Base-by-base conservation (phyloP, 768 basidiomycete species). In the Phylloporus arenicola region DNA sequence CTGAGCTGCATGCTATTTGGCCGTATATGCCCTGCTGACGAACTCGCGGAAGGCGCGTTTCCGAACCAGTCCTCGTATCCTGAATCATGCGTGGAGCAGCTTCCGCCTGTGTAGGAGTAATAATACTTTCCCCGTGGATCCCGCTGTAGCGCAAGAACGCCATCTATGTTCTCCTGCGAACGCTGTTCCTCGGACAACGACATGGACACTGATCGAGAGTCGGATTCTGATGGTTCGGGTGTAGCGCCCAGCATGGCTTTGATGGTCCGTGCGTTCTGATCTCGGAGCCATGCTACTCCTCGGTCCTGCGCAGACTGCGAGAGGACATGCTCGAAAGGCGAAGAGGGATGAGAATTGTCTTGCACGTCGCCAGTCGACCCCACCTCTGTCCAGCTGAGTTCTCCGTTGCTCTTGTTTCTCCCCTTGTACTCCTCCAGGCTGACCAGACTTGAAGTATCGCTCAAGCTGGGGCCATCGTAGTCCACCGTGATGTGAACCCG, bases 381-480 rank as follows among this genome's bases (percentile, higher is more conserved):
- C 11, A 72, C 75, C 40, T 84, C 73, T 1, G 81, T 79, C 65
- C 65, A 67, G 33, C 54, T 64, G 42, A 67, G 55, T 10, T 67
- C 65, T 30, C 72, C 70, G 45, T 78, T 78, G 58, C 84, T 84
- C 48, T 72, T 75, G 57, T 84, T 85, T 39, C 76, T 71, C 41
- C 73, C 72, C 54, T 69, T 72, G 70, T 82, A 83, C 56, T 90
- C 86, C 38, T 94, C 88, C 62, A 85, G 60, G 63, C 89, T 91
- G 19, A 78, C 80, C 16, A 94, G 70, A 9, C 91, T 93, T 10
- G 82, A 83, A 2, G 92, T 89, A 57, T 96, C 94, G 9, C 90
- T 92, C 50, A 96, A 74, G 68, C 86, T 89, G 13, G 87, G 91
- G 0, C 91, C 91, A 64, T 96, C 93, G 58, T 92, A 94, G 53